phyloP scores from a whole-genome alignment of 1,284 basidiomycete genomes.

The Lentinus polychrous region DNA sequence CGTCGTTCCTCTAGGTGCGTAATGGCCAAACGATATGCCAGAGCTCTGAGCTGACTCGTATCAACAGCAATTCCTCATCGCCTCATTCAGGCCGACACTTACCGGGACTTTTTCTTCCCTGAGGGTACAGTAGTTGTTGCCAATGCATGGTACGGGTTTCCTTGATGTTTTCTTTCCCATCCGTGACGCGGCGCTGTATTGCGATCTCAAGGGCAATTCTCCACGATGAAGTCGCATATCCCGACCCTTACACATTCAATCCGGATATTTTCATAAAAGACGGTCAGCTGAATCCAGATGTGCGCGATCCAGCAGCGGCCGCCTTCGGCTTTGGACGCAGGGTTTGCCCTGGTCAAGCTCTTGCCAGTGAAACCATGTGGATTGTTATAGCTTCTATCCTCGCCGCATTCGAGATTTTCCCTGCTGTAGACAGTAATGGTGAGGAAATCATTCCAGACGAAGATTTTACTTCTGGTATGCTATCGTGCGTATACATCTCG shows the following conservation, averaged over 20 bases:
- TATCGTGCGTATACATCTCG: neutral
- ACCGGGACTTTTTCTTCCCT: conserved; percentile 15
- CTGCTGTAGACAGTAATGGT: conserved; percentile 11
- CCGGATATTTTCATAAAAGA: conserved; percentile 11
- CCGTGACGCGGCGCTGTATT: neutral
- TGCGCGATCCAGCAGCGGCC: conserved; percentile 4
- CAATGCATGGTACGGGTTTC: conserved; percentile 11
- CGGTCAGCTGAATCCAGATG: conserved; percentile 5
- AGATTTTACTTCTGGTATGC: neutral
- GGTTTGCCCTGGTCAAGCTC: conserved; percentile 15
- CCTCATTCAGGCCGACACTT: conserved; percentile 12
- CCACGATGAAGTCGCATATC: conserved; percentile 6
- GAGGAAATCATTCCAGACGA: conserved; percentile 1
- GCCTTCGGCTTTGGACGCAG: conserved; percentile 18
- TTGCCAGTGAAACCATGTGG: conserved; percentile 16
- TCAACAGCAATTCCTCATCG: neutral
- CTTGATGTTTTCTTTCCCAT: neutral
- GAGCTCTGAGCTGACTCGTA: neutral
- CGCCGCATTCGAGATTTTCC: conserved; percentile 13
- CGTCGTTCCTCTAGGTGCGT: conserved; percentile 10
- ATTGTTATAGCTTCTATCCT: conserved; percentile 16
- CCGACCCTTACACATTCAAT: conserved; percentile 9
- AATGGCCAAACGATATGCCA: neutral
- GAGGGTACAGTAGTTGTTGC: conserved; percentile 14
- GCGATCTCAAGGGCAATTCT: conserved; percentile 7